A percentile compares a stretch with the other conserved stretches of the same genome.
These are phyloP conservation scores for Coemansia sp. DNA, from an alignment of 192 early-diverging fungal genomes.

Conservation along the genomic window DNA sequence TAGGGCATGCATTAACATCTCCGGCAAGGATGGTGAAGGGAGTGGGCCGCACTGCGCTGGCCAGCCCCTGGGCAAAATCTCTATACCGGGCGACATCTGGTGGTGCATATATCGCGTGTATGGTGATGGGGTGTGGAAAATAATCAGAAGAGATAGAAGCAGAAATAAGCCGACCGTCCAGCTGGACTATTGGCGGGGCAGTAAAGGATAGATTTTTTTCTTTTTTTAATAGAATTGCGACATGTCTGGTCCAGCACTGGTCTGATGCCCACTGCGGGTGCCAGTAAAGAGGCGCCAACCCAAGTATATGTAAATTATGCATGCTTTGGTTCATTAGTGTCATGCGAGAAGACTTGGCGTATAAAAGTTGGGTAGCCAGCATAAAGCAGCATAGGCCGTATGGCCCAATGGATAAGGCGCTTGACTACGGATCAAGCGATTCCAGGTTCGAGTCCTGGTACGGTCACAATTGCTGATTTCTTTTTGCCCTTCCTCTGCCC, in stretches of 20 bases:
- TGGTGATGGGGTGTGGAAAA: background rate
- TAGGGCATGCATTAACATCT: background rate
- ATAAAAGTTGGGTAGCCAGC: too few relatives aligned
- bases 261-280: background rate
- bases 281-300: too few relatives aligned
- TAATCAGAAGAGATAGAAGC: background rate
- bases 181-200: background rate
- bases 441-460: slow-evolving; percentile 54
- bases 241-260: background rate
- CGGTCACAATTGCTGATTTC: slow-evolving; percentile 14
- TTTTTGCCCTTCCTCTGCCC: slow-evolving; percentile 12
- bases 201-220: background rate
- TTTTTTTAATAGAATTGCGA: background rate
- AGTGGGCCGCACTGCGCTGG: background rate
- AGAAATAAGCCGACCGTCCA: background rate
- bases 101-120: background rate
- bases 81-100: background rate
- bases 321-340: too few relatives aligned
- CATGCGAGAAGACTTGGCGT: too few relatives aligned
- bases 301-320: too few relatives aligned
- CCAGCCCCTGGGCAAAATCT: background rate
- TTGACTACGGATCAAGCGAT: slow-evolving; percentile 56
- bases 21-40: background rate
- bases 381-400: slow-evolving; percentile 8
- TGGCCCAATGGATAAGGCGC: slow-evolving; percentile 56